phyloP scores from a whole-genome alignment of 2,329 filamentous ascomycete genomes.

The Coniochaeta ligniaria region DNA sequence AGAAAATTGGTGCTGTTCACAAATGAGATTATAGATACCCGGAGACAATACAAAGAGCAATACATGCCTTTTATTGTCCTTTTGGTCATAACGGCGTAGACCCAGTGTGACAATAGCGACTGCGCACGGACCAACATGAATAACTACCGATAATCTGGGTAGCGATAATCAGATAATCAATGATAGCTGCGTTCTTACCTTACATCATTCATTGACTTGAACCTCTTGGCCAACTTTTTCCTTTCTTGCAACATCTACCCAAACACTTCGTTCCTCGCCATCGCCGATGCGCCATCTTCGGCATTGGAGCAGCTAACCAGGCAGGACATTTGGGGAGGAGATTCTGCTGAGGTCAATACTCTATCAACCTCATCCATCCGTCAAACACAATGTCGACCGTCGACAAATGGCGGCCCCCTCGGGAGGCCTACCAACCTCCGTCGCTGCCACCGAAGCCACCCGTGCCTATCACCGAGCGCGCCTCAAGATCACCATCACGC shows the following conservation, averaged over 20 bases:
- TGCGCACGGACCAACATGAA: neutral
- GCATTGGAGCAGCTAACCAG: neutral
- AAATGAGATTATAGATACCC: neutral
- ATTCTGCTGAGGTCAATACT: neutral
- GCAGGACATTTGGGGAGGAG: neutral
- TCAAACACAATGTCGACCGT: constrained; percentile 46
- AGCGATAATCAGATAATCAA: too few species aligned
- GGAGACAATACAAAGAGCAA: neutral
- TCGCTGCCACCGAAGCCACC: constrained; percentile 28
- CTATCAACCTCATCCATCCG: neutral
- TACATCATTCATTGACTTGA: neutral
- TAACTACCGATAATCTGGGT: too few species aligned
- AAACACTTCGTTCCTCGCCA: neutral
- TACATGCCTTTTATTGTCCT: neutral
- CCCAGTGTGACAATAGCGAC: neutral
- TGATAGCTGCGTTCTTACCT: neutral
- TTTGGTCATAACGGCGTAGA: too few species aligned
- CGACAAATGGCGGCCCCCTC: constrained; percentile 49
- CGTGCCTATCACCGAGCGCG: constrained; percentile 23
- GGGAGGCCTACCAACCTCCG: constrained; percentile 52
- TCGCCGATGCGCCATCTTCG: neutral
- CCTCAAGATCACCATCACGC: constrained; percentile 42
- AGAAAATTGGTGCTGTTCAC: neutral
- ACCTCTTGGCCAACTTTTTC: neutral
- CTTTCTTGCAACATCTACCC: neutral